Evolutionary conservation across 1,284 basidiomycete genomes (phyloP), one percentile per base, ranked within the genome.

Genomic region (Cutaneotrichosporon sp.): DNA sequence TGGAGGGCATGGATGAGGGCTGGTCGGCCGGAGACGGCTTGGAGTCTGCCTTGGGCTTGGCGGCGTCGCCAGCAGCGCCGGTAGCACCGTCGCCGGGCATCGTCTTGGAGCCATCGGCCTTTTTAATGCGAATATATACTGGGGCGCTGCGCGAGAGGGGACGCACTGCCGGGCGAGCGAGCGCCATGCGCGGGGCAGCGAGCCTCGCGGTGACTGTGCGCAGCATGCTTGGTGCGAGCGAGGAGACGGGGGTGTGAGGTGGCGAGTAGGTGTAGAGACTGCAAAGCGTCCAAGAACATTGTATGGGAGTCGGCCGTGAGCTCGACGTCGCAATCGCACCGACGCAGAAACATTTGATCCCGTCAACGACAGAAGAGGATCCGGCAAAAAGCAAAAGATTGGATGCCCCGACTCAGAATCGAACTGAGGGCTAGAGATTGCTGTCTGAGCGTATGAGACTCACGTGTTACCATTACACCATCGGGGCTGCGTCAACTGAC

Each of bases 21-120:
- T 59, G 44, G 49, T 66, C 62, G 8, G 67, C 62, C 3, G 67
- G 60, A 4, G 67, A 63, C 18, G 68, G 65, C 33, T 30, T 30
- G 26, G 26, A 30, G 5, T 30, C 26, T 42, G 49, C 13, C 41
- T 30, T 3, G 52, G 42, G 38, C 4, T 33, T 44, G n/a, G 30
- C 8, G 45, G 34, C 4, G 45, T 12, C 13, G 44, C 30, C 33
- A 26, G 12, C 26, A 21, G 15, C 12, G 44, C 12, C 7, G n/a
- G 33, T 7, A 17, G 13, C 30, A 17, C 15, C 44, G 17, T 48
- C 46, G 26, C 20, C 47, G 2, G 47, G 47, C 47, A 33, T 40
- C 18, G 37, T 20, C 9, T 47, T 47, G 14, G 55, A 44, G 8
- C 57, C 57, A 36, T 59, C 57, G 33, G 51, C 40, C 49, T 59